Evolutionary conservation across 2,329 filamentous ascomycete genomes (phyloP), one percentile per base, ranked within the genome.

Genomic region (Mariannaea sp.): DNA sequence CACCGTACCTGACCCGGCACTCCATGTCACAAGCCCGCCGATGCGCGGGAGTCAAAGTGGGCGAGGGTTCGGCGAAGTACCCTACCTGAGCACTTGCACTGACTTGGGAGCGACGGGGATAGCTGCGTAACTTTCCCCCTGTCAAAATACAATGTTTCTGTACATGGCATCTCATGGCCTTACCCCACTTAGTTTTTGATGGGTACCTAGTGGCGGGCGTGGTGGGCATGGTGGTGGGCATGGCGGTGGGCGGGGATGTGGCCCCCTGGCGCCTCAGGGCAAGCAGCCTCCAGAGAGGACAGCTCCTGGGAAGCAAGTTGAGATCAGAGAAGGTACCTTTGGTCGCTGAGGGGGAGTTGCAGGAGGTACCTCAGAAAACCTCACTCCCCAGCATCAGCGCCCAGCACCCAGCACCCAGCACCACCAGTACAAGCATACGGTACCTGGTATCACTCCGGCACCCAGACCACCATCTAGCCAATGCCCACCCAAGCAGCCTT

Each of bases 111-210:
- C 7, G 10, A 36, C 14, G 7, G 50, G 43, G 39, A n/a, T n/a
- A n/a, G n/a, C n/a, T n/a, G n/a, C n/a, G n/a, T n/a, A n/a, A n/a
- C n/a, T n/a, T n/a, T n/a, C n/a, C n/a, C n/a, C n/a, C n/a, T n/a
- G n/a, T n/a, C n/a, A n/a, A n/a, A n/a, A n/a, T n/a, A n/a, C n/a
- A n/a, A n/a, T 13, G 19, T 42, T 19, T 52, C 49, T 49, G 46
- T 46, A 19, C 33, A 29, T 13, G 43, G 53, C 52, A 43, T 44
- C 52, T 55, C 20, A 35, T 40, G 40, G 40, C 29, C 38, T 49
- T 53, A 64, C 62, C 64, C 64, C 64, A 66, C 64, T 61, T 57
- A 57, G 52, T 49, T 59, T 65, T 61, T 24, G 8, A n/a, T n/a
- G n/a, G n/a, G n/a, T n/a, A n/a, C n/a, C n/a, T n/a, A n/a, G n/a